A percentile compares a stretch with the other conserved stretches of the same genome.
Conservation (phyloP, 768 basidiomycete species). For the Leccinum longicurvipes region DNA sequence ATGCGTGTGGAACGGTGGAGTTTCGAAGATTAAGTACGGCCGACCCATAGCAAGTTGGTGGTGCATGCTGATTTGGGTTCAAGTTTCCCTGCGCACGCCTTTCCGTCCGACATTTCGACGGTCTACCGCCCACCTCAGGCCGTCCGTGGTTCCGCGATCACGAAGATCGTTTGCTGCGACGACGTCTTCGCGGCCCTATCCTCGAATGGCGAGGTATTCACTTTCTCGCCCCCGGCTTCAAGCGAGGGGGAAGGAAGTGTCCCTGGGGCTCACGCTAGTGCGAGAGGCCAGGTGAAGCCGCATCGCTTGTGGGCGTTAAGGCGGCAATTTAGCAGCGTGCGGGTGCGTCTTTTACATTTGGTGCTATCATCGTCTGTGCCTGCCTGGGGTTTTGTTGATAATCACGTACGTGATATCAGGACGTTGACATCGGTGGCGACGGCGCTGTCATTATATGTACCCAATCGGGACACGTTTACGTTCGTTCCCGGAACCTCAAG, state of each 20-base stretch:
- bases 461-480: constrained; percentile 90
- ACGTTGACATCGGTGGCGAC: constrained; percentile 85
- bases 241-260: constrained; percentile 25
- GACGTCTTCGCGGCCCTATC: constrained; percentile 81
- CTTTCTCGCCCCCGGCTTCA: constrained; percentile 53
- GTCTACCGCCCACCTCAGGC: constrained; percentile 84
- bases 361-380: neutral
- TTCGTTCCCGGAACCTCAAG: constrained; percentile 59
- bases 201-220: constrained; percentile 87
- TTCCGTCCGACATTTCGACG: constrained; percentile 64
- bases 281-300: constrained; percentile 51
- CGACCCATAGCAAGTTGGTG: neutral
- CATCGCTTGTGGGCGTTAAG: constrained; percentile 89
- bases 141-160: constrained; percentile 63
- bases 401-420: constrained; percentile 39
- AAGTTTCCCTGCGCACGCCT: constrained; percentile 74
- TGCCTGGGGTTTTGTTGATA: neutral
- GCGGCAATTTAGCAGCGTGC: constrained; percentile 82
- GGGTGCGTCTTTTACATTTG: constrained; percentile 38
- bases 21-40: constrained; percentile 69
- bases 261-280: constrained; percentile 6
- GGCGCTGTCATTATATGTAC: constrained; percentile 91
- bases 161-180: constrained; percentile 77
- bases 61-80: neutral
- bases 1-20: constrained; percentile 74